Conservation (phyloP, 1,284 basidiomycete genomes). For the Sporisorium scitamineum region DNA sequence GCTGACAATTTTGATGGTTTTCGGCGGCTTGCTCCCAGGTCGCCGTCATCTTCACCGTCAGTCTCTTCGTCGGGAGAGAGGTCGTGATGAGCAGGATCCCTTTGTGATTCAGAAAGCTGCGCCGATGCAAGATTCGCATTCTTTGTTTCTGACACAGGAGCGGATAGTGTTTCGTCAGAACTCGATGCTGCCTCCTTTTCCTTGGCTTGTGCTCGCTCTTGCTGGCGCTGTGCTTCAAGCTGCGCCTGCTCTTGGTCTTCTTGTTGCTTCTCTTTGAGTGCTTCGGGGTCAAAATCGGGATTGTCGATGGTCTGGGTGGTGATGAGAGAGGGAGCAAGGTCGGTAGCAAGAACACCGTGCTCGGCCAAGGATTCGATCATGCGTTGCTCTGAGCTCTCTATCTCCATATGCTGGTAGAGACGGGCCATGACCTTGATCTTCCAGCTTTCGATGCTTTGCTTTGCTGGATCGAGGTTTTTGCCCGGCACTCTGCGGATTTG, state of each 20-base stretch:
- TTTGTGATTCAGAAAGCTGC: not conserved
- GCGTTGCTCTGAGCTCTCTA: constrained; percentile 63
- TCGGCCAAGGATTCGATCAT: constrained; percentile 68
- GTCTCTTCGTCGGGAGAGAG: not conserved
- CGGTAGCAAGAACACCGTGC: constrained; percentile 65
- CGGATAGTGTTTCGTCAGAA: too few relatives aligned
- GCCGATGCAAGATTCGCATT: not conserved
- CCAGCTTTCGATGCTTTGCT: constrained; percentile 62
- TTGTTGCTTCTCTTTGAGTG: constrained; percentile 38
- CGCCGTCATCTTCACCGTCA: constrained; percentile 29
- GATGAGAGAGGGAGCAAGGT: constrained; percentile 65
- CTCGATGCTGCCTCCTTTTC: not conserved
- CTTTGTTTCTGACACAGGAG: not conserved
- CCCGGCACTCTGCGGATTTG: constrained; percentile 53
- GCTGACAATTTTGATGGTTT: not conserved
- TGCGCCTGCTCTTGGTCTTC: constrained; percentile 23
- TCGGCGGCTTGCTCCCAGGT: constrained; percentile 21
- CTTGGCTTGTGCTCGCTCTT: not conserved
- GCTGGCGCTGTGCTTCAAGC: constrained; percentile 18
- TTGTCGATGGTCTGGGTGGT: constrained; percentile 66
- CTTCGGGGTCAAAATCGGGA: constrained; percentile 65
- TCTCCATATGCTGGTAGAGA: constrained; percentile 68
- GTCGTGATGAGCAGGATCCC: not conserved
- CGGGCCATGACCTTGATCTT: constrained; percentile 65
- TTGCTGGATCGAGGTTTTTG: constrained; percentile 48